Evolutionary conservation across 2,329 filamentous ascomycete genomes (phyloP), one percentile per base, ranked within the genome.

Genomic region (Fusarium nelsonii): DNA sequence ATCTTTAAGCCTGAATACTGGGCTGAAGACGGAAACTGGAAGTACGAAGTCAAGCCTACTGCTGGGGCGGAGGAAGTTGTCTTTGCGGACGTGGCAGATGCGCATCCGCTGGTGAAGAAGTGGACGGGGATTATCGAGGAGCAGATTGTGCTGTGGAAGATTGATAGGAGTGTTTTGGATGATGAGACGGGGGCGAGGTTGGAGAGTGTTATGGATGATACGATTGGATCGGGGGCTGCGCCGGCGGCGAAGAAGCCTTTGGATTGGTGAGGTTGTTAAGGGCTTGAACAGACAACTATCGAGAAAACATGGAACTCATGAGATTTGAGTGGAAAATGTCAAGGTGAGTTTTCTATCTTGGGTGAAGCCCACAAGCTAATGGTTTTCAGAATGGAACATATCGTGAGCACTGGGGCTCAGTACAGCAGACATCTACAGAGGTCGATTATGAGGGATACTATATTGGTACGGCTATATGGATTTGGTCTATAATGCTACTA

Each of bases 1-100:
- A 81, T 97, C 30, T 92, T 95, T 77, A 86, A 84, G 2, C 74
- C 81, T 20, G 82, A 87, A n/a, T 93, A 86, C 78, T 92, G 92
- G 83, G 86, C 86, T 5, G 80, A 85, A 12, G 90, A 93, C 74
- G 92, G 92, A 1, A 87, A 89, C 39, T 94, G 91, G 91, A 88
- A 81, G 72, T 95, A 87, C 76, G 80, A 85, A 1, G 85, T 92
- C 32, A 74, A 78, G 51, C 49, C 63, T 20, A 62, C 60, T 9
- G 74, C 77, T 8, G 81, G 77, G 8, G 77, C 79, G 7, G 76
- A 72, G 45, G 84, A 84, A 9, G 78, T 86, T 2, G 78, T 88
- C 5, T 90, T 91, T 70, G 77, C 82, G 37, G 85, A 90, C 74
- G 86, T 94, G 45, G 91, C 90, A 1, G 82, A 81, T 39, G 85